Percentiles rank a stretch among this genome's conserved stretches.
Conservation (phyloP, 805 yeast genomes). For the Candida insectorum region DNA sequence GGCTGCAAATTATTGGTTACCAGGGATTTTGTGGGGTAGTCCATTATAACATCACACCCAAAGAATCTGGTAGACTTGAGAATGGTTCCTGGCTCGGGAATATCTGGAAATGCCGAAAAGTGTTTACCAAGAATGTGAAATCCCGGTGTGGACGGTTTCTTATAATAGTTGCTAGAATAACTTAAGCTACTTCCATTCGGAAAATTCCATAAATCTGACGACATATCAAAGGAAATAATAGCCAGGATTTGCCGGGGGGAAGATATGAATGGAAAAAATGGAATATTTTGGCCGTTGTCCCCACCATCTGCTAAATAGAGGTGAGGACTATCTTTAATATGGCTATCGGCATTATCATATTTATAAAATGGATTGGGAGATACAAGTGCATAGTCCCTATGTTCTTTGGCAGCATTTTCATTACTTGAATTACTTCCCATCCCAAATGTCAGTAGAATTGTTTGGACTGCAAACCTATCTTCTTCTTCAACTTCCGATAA, state of each 20-base stretch:
- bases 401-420: conserved; percentile 16
- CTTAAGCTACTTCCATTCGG: conserved; percentile 58
- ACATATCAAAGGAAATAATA: conserved; percentile 40
- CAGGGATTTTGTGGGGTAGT: conserved; percentile 28
- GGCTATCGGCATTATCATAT: conserved; percentile 6
- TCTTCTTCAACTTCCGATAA: conserved; percentile 29
- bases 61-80: conserved; percentile 30
- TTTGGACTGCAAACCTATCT: conserved; percentile 30
- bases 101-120: conserved; percentile 7
- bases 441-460: conserved; percentile 43
- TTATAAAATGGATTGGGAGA: conserved; percentile 62
- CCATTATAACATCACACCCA: conserved; percentile 38
- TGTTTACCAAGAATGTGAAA: conserved; percentile 1
- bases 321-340: conserved; percentile 10
- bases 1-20: not conserved
- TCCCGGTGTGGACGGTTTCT: conserved; percentile 8
- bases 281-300: conserved; percentile 47
- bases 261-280: conserved; percentile 43
- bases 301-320: conserved; percentile 46
- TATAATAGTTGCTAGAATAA: conserved; percentile 34
- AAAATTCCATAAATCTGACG: conserved; percentile 51
- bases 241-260: conserved; percentile 33
- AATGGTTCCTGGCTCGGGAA: conserved; percentile 6
- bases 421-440: conserved; percentile 15
- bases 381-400: conserved; percentile 57